Evolutionary conservation across 2,329 filamentous ascomycete species (phyloP).

Genomic region (Pseudocercospora ulei): DNA sequence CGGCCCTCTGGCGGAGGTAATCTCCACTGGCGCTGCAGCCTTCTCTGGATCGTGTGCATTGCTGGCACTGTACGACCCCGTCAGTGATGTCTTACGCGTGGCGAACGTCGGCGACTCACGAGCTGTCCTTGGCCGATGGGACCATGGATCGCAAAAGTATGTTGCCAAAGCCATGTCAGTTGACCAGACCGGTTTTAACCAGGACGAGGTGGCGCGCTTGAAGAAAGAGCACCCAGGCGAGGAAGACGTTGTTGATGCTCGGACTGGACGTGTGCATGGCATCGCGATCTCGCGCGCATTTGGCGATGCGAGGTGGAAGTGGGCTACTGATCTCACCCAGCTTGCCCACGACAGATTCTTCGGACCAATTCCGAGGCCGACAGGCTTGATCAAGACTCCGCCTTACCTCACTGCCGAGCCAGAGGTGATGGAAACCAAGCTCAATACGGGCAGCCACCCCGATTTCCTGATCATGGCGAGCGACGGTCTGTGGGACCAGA

Average conservation of each 20-base stretch:
- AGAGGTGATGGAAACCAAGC: conserved; percentile 49
- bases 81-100: conserved; percentile 47
- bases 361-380: conserved; percentile 42
- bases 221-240: conserved; percentile 54
- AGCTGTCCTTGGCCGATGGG: conserved; percentile 52
- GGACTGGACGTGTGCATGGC: conserved; percentile 53
- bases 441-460: conserved; percentile 40
- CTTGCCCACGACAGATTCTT: conserved; percentile 43
- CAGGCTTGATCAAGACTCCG: conserved; percentile 42
- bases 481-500: conserved; percentile 52
- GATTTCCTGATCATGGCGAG: conserved; percentile 58
- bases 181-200: conserved; percentile 58
- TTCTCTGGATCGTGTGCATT: conserved; percentile 55
- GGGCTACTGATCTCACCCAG: conserved; percentile 45
- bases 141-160: conserved; percentile 41
- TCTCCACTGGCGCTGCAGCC: conserved; percentile 33
- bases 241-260: conserved; percentile 48
- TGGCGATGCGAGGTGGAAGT: conserved; percentile 61
- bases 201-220: conserved; percentile 49
- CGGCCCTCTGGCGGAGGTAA: conserved; percentile 16
- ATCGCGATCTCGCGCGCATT: conserved; percentile 56
- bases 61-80: conserved; percentile 52
- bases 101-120: conserved; percentile 60
- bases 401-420: conserved; percentile 61
- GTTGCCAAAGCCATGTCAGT: conserved; percentile 47